Evolutionary conservation across 768 basidiomycete genomes (phyloP).

Genomic region (Boletus reticuloceps): DNA sequence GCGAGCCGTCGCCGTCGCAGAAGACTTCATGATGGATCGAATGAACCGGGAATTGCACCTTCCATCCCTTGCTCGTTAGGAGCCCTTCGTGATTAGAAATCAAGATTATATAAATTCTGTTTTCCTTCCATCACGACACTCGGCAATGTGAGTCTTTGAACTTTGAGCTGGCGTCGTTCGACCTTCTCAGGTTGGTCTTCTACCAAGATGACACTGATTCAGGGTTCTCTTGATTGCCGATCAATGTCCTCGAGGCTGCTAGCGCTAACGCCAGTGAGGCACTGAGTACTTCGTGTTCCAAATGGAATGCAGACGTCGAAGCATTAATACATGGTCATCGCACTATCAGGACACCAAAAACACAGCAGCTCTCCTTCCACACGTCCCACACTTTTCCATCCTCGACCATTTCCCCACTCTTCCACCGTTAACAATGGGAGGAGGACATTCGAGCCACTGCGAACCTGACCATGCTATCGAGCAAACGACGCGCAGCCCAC

Average conservation of each 20-base stretch:
- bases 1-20: not conserved
- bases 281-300: not conserved
- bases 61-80: not conserved
- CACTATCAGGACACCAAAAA: not conserved
- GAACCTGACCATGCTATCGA: constrained; percentile 23
- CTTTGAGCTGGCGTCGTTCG: no score
- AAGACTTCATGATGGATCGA: constrained; percentile 1
- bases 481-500: constrained; percentile 13
- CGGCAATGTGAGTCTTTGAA: no score
- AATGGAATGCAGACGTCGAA: not conserved
- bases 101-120: not conserved
- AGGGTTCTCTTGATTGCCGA: not conserved
- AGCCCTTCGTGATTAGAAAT: constrained; percentile 1
- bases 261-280: not conserved
- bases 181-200: no score
- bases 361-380: not conserved
- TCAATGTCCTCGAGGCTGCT: not conserved
- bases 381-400: not conserved
- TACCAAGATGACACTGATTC: no score
- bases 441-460: constrained; percentile 20
- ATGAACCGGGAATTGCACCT: not conserved
- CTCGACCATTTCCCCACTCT: not conserved
- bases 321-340: not conserved
- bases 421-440: constrained; percentile 19
- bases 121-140: no score